A percentile compares a stretch with the other conserved stretches of the same genome.
Evolutionary conservation across 805 yeast genomes (phyloP).

Genomic region (Wickerhamomyces rabaulensis): DNA sequence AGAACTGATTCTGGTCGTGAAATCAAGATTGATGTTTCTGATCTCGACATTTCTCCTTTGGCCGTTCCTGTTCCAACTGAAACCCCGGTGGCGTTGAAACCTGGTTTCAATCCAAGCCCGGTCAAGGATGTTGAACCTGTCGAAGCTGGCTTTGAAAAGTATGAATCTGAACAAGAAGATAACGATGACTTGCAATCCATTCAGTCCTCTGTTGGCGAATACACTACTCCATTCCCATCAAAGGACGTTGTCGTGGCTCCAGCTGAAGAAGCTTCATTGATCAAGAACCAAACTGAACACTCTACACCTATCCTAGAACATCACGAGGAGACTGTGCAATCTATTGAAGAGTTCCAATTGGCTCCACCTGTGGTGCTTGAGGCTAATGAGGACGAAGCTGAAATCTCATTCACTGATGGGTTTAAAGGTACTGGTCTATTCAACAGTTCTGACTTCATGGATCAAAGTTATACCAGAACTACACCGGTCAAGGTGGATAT

Average conservation of each 20-base stretch:
- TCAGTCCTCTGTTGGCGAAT: slow-evolving; percentile 9
- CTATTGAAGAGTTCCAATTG: slow-evolving; percentile 3
- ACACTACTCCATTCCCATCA: background rate
- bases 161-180: background rate
- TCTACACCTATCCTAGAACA: slow-evolving; percentile 5
- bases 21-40: slow-evolving; percentile 1
- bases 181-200: slow-evolving; percentile 5
- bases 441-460: slow-evolving; percentile 13
- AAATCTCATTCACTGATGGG: slow-evolving; percentile 14
- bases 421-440: slow-evolving; percentile 14
- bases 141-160: background rate
- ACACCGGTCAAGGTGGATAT: background rate
- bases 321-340: background rate
- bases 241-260: background rate
- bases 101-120: background rate
- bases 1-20: background rate
- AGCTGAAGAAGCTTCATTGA: slow-evolving; percentile 9
- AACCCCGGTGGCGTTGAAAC: background rate
- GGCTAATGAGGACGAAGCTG: slow-evolving; percentile 3
- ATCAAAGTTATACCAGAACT: slow-evolving; percentile 8
- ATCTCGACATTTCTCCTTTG: slow-evolving; percentile 1
- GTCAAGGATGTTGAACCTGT: background rate
- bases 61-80: background rate
- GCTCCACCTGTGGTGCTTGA: slow-evolving; percentile 8
- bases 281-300: slow-evolving; percentile 6